Evolutionary conservation across 306 rosid genomes (phyloP), one percentile per base, ranked within the genome.

Genomic region (Sicyos edulis): DNA sequence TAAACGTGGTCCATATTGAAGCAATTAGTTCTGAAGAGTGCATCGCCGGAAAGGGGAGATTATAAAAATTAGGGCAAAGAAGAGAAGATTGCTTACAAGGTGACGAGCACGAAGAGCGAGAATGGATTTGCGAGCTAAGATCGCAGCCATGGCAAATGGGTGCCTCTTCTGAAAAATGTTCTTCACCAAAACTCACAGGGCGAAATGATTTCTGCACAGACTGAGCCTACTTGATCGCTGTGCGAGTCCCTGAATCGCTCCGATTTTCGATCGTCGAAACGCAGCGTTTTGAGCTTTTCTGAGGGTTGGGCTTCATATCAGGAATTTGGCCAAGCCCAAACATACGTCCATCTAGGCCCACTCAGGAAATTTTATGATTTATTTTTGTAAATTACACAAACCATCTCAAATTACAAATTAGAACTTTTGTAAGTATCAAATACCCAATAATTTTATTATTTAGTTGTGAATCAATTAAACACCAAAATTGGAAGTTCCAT

Each of bases 121-220:
- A 75, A 93, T 87, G 29, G 99, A 93, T 74, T 91, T 93, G 70
- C 95, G 91, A 81, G 99, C 99, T 63, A 93, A 76, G 77, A 85
- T 72, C 63, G 96, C 92, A 79, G 97, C 96, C 99, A 91, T 93
- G 22, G 59, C 34, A 4, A 66, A 65, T 7, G 61, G 47, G 4
- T 32, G 76, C 32, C 76, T 63, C 56, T 68, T 55, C 32, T 10
- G 22, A 63, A 10, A 2, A 42, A 21, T 29, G 21, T 26, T 26
- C 0, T 54, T 19, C 53, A 17, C 61, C 75, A 32, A 10, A 7
- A 20, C 62, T 32, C 50, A 29, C 4, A 22, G 20, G 42, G 55
- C 4, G 45, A 71, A 71, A 29, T 29, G 63, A 37, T 37, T 60
- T 70, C 58, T 21, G 40, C 17, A 11, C 7, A 45, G 34, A 45